Conservation (phyloP, 2,329 filamentous ascomycete species). For the Rhexocercosporidium sp. region DNA sequence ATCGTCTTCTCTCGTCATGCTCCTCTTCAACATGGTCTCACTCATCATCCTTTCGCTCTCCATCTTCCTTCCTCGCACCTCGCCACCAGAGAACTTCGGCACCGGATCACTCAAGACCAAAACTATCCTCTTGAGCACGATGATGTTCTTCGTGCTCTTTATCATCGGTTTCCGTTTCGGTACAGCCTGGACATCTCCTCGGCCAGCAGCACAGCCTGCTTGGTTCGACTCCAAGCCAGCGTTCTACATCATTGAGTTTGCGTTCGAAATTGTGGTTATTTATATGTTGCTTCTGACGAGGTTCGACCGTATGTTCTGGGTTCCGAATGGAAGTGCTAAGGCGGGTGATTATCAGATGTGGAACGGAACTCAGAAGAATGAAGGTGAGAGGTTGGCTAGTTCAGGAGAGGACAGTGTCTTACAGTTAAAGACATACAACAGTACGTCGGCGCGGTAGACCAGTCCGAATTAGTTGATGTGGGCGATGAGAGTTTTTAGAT, state of each 20-base stretch:
- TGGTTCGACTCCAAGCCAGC: conserved; percentile 55
- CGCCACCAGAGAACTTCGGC: neutral
- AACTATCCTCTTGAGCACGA: conserved; percentile 56
- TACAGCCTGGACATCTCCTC: conserved; percentile 56
- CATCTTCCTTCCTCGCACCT: neutral
- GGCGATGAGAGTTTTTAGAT: no score
- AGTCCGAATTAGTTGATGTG: no score
- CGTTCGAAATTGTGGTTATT: conserved; percentile 74
- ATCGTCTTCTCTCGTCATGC: neutral
- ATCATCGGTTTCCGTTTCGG: conserved; percentile 73
- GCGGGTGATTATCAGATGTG: conserved; percentile 49
- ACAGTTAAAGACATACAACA: neutral
- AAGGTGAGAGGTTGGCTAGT: neutral
- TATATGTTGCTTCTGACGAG: conserved; percentile 63
- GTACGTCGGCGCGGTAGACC: neutral
- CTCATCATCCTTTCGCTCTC: neutral
- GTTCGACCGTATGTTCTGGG: conserved; percentile 71
- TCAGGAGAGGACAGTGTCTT: neutral
- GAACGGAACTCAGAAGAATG: neutral
- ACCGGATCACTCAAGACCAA: conserved; percentile 6
- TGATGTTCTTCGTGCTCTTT: conserved; percentile 61
- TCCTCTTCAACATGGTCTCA: neutral
- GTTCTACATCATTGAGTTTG: conserved; percentile 5
- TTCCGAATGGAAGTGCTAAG: conserved; percentile 70
- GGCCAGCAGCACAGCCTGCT: conserved; percentile 57